Evolutionary conservation across 257 asterid species (phyloP).

Genomic region (Sherardia arvensis): DNA sequence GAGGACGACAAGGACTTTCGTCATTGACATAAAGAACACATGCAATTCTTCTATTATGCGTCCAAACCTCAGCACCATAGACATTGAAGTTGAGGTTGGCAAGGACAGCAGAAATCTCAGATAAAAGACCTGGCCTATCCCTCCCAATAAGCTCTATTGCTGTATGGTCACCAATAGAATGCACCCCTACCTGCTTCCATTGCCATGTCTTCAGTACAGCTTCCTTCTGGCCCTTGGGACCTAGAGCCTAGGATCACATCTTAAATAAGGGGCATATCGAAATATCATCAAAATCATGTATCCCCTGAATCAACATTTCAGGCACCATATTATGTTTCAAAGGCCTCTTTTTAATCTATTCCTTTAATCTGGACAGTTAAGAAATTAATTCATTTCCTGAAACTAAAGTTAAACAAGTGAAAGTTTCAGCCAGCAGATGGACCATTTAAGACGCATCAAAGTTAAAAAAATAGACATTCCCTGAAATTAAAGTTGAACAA

Average conservation of each 20-base stretch:
- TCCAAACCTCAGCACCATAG: conserved; percentile 94
- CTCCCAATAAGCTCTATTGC: conserved; percentile 79
- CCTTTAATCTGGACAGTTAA: neutral
- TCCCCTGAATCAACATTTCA: neutral
- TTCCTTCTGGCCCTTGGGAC: conserved; percentile 68
- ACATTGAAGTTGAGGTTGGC: conserved; percentile 78
- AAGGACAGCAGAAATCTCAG: conserved; percentile 79
- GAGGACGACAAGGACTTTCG: conserved; percentile 41
- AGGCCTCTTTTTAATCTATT: neutral
- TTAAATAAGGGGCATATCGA: conserved; percentile 13
- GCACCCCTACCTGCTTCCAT: conserved; percentile 56
- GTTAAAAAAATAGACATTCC: too few relatives aligned
- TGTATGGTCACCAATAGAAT: conserved; percentile 57
- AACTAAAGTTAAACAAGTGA: neutral
- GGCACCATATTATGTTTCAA: neutral
- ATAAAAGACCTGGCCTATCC: conserved; percentile 88
- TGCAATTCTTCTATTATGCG: conserved; percentile 83
- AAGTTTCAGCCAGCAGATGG: neutral
- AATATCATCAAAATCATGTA: neutral
- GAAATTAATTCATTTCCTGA: neutral
- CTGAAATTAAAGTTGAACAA: neutral
- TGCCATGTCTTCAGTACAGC: conserved; percentile 54
- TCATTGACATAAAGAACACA: conserved; percentile 79
- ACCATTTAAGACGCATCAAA: neutral
- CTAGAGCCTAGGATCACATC: conserved; percentile 48